Evolutionary conservation across 352 stramenopile genomes (phyloP).

Genomic region (Pythium periplocum): DNA sequence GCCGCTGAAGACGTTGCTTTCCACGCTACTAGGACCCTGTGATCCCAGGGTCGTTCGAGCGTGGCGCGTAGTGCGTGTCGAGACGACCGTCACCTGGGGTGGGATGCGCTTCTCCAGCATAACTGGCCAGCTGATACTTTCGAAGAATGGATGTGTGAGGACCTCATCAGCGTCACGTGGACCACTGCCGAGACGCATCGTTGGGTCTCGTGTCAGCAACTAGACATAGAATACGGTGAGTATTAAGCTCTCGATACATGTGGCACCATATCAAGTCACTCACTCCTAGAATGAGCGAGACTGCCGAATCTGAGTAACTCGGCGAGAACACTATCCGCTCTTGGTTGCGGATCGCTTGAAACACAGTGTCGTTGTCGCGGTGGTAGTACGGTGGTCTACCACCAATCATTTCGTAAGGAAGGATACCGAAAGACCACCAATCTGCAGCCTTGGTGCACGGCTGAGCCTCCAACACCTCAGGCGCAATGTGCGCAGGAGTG

Average conservation of each 20-base stretch:
- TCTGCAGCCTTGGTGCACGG: conserved; percentile 89
- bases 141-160: conserved; percentile 90
- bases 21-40: conserved; percentile 45
- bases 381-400: conserved; percentile 89
- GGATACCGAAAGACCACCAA: conserved; percentile 93
- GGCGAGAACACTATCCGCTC: conserved; percentile 94
- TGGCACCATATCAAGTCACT: conserved; percentile 13
- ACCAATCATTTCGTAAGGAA: conserved; percentile 95
- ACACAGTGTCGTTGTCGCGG: conserved; percentile 89
- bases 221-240: conserved; percentile 22
- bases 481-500: conserved; percentile 91
- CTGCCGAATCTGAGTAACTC: conserved; percentile 87
- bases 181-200: conserved; percentile 92
- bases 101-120: conserved; percentile 73
- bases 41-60: conserved; percentile 87
- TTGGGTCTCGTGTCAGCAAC: conserved; percentile 96
- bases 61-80: conserved; percentile 81
- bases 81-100: conserved; percentile 84
- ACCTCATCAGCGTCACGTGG: conserved; percentile 85
- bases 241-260: too few species aligned
- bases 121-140: conserved; percentile 88
- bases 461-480: conserved; percentile 87
- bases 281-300: conserved; percentile 91
- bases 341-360: conserved; percentile 89
- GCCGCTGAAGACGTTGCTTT: conserved; percentile 82